These are phyloP conservation scores for Aspergillus spinulosporus DNA, from an alignment of 2,329 filamentous ascomycete genomes.

Conservation along the genomic window DNA sequence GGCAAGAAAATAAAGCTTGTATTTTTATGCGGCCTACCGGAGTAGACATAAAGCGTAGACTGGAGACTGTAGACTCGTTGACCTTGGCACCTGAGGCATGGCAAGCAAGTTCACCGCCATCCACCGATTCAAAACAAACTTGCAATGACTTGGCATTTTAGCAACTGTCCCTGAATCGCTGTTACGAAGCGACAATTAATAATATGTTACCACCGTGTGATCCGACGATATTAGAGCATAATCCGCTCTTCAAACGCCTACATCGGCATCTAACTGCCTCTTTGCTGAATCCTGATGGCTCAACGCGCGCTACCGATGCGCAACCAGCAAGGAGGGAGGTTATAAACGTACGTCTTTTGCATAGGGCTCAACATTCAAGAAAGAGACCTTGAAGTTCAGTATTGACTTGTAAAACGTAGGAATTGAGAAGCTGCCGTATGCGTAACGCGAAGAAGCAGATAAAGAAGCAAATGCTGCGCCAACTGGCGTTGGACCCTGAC, in stretches of 20 bases:
- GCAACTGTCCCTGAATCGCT: not conserved
- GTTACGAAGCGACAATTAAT: not conserved
- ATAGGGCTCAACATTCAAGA: not conserved
- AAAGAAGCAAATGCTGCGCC: slow-evolving; percentile 33
- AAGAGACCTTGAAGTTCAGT: not conserved
- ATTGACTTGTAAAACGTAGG: slow-evolving; percentile 25
- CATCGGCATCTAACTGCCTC: slow-evolving; percentile 42
- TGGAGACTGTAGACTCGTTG: not conserved
- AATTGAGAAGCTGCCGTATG: slow-evolving; percentile 36
- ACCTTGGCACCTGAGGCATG: not conserved
- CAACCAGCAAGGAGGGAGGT: slow-evolving; percentile 33
- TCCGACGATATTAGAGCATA: slow-evolving; percentile 39
- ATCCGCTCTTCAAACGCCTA: slow-evolving; percentile 45
- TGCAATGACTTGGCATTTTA: no score
- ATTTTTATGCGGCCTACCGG: slow-evolving; percentile 15
- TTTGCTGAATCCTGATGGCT: slow-evolving; percentile 44
- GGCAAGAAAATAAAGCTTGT: slow-evolving; percentile 26
- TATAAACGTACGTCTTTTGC: slow-evolving; percentile 32
- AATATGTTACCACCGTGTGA: slow-evolving; percentile 47
- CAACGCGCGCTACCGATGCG: slow-evolving; percentile 34
- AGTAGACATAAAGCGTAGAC: not conserved
- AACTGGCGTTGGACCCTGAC: slow-evolving; percentile 35
- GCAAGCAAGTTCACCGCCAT: not conserved
- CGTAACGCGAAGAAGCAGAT: slow-evolving; percentile 36
- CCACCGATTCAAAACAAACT: not conserved